Evolutionary conservation across 495 filamentous ascomycete species (phyloP), one percentile per base, ranked within the genome.

Genomic region (Tuber aestivum): DNA sequence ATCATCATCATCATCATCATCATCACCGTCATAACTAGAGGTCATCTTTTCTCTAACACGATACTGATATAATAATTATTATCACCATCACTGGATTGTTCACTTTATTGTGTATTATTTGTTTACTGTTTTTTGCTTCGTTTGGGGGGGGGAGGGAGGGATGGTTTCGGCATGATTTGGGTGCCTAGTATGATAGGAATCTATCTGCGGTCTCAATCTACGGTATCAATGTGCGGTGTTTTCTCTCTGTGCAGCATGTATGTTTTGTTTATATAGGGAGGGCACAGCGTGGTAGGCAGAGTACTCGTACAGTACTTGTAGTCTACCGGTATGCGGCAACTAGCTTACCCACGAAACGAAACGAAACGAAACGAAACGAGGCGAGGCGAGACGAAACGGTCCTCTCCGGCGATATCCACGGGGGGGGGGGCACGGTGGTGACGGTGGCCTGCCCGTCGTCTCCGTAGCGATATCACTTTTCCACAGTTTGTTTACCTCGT

Each of bases 11-110:
- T 65, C 56, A 65, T 65, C n/a, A n/a, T n/a, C n/a, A n/a, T n/a
- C n/a, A n/a, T n/a, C n/a, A n/a, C n/a, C n/a, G n/a, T n/a, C 56
- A 65, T 65, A 32, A 65, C 56, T 65, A 65, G n/a, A 65, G 56
- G 56, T 65, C 56, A 65, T 65, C n/a, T 65, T 65, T 65, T 61
- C 18, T 65, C 0, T 6, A 65, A 32, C 18, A 65, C 32, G 56
- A 65, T 32, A 32, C 56, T 32, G 56, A 65, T 32, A 56, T n/a
- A 65, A 12, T 65, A 65, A 65, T 65, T 65, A 9, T 32, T 61
- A 32, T n/a, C 48, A n/a, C 6, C 32, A 65, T 32, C 18, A n/a
- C 18, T n/a, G 23, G 14, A 65, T 65, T 65, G 27, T 65, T 32
- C 56, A 65, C 56, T 27, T 27, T 65, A 27, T 61, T 27, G 23